Evolutionary conservation across 345 rosid species (phyloP).

Genomic region (Lumnitzera littorea): DNA sequence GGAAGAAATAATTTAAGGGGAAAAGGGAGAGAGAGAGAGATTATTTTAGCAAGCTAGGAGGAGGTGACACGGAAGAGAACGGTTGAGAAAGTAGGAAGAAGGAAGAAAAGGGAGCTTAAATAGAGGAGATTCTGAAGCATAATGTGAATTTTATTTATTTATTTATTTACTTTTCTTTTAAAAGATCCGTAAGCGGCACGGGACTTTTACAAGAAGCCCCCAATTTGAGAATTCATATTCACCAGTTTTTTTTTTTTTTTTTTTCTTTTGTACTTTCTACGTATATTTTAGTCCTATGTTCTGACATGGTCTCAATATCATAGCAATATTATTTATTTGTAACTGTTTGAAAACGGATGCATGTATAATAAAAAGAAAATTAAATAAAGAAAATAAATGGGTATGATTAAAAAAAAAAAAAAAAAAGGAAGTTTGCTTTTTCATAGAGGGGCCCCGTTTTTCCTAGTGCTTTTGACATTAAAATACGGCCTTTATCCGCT

Average conservation of each 20-base stretch:
- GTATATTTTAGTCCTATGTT: too few species aligned
- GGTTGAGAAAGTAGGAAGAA: constrained; percentile 46
- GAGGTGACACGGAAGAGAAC: constrained; percentile 26
- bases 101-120: constrained; percentile 34
- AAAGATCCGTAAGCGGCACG: constrained; percentile 68
- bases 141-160: not conserved
- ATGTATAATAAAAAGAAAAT: too few species aligned
- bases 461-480: too few species aligned
- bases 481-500: too few species aligned
- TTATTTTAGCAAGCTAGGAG: not conserved
- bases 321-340: too few species aligned
- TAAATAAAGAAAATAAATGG: too few species aligned
- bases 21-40: not conserved
- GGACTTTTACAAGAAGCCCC: constrained; percentile 43
- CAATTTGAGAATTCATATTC: not conserved
- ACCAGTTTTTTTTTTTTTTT: not conserved
- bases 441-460: too few species aligned
- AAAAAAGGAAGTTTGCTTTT: too few species aligned
- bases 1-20: not conserved
- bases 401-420: too few species aligned
- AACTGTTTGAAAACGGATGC: too few species aligned
- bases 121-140: constrained; percentile 23
- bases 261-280: not conserved
- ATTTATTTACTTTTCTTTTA: not conserved
- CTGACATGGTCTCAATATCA: too few species aligned